These are phyloP conservation scores for Blastomyces parvus DNA, from an alignment of 2,329 filamentous ascomycete species.

Conservation along the genomic window DNA sequence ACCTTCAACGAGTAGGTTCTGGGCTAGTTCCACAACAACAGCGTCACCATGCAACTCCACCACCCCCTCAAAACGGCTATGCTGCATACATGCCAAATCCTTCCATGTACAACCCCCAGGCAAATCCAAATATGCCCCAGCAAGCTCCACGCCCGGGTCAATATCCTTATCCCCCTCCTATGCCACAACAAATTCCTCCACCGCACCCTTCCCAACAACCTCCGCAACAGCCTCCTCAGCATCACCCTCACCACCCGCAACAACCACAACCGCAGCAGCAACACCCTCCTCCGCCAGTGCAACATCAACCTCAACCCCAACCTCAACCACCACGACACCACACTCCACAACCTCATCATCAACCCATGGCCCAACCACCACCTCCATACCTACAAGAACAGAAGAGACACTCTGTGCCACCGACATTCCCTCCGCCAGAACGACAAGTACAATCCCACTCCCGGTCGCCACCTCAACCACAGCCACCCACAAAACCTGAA, in stretches of 20 bases:
- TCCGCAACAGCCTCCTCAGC: slow-evolving; percentile 23
- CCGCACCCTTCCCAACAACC: slow-evolving; percentile 35
- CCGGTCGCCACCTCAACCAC: slow-evolving; percentile 47
- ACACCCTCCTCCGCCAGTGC: slow-evolving; percentile 22
- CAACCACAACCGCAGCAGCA: slow-evolving; percentile 31
- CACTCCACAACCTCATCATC: slow-evolving; percentile 36
- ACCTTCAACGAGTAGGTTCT: slow-evolving; percentile 64
- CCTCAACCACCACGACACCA: slow-evolving; percentile 29
- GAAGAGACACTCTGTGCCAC: slow-evolving; percentile 60
- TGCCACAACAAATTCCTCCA: slow-evolving; percentile 10
- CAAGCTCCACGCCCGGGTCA: slow-evolving; percentile 35
- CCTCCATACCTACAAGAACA: slow-evolving; percentile 70
- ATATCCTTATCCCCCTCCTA: slow-evolving; percentile 33
- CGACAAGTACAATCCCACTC: slow-evolving; percentile 42
- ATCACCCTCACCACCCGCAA: slow-evolving; percentile 18
- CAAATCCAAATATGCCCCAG: slow-evolving; percentile 39
- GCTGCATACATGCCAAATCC: slow-evolving; percentile 77
- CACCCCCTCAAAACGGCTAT: slow-evolving; percentile 57
- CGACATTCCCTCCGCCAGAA: slow-evolving; percentile 56
- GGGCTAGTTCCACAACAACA: slow-evolving; percentile 59
- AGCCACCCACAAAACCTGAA: slow-evolving; percentile 33
- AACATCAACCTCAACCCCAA: slow-evolving; percentile 33
- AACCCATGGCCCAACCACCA: slow-evolving; percentile 44
- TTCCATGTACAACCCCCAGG: slow-evolving; percentile 68
- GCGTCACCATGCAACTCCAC: slow-evolving; percentile 48